Conservation (phyloP, 768 basidiomycete species). For the Suillus ampliporus region DNA sequence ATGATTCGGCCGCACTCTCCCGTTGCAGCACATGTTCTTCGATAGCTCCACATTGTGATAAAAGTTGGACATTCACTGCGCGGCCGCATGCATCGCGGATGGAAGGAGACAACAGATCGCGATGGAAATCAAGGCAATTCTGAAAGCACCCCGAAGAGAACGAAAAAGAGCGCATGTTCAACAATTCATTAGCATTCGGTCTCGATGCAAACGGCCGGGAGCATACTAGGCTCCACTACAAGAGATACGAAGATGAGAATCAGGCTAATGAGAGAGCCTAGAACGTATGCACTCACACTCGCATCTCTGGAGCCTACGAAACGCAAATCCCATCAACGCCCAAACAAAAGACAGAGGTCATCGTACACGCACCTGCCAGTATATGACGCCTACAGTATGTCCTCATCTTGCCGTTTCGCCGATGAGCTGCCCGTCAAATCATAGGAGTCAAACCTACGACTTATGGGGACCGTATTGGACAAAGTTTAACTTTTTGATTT, state of each 20-base stretch:
- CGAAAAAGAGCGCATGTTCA: conserved; percentile 52
- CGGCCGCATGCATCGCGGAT: conserved; percentile 73
- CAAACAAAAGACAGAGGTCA: neutral
- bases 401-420: too few species aligned
- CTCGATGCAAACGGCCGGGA: conserved; percentile 63
- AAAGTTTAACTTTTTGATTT: too few species aligned
- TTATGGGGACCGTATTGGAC: too few species aligned
- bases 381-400: conserved; percentile 77
- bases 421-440: too few species aligned
- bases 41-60: conserved; percentile 69
- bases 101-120: conserved; percentile 59
- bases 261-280: conserved; percentile 6
- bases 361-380: conserved; percentile 72
- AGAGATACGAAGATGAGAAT: conserved; percentile 16
- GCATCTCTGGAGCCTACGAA: conserved; percentile 71
- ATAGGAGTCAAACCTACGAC: too few species aligned
- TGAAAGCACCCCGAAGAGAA: neutral
- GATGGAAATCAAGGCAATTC: conserved; percentile 13
- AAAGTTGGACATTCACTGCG: conserved; percentile 64
- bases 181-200: conserved; percentile 60
- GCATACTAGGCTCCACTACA: conserved; percentile 70
- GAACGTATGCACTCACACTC: conserved; percentile 52
- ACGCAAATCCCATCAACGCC: neutral
- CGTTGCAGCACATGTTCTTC: conserved; percentile 49
- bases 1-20: conserved; percentile 17